Evolutionary conservation across 768 basidiomycete species (phyloP).

Genomic region (Macrolepiota dolichaula): DNA sequence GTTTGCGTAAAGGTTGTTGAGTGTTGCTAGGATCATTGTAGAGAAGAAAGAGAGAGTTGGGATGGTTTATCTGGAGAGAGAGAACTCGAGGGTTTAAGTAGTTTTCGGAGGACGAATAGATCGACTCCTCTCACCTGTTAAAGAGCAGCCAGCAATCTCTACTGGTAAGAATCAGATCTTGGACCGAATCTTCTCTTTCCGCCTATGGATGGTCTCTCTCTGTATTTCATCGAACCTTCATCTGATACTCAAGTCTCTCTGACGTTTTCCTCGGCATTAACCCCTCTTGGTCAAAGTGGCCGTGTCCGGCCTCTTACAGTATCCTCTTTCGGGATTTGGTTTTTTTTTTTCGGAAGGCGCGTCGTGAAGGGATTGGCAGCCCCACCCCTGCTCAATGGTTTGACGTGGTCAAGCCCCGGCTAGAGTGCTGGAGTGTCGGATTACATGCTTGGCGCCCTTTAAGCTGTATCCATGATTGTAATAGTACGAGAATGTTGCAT

Average conservation of each 20-base stretch:
- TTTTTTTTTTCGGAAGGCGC: no score
- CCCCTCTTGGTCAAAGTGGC: background rate
- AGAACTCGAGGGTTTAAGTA: conserved; percentile 1
- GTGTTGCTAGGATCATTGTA: background rate
- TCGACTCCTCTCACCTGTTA: background rate
- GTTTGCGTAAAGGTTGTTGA: background rate
- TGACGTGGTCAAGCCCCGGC: background rate
- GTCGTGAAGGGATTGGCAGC: background rate
- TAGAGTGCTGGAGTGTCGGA: background rate
- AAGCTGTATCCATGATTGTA: background rate
- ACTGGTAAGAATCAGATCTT: background rate
- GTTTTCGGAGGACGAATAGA: background rate
- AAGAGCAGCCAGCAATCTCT: background rate
- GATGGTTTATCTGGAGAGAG: background rate
- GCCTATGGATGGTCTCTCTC: background rate
- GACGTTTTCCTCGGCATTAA: background rate
- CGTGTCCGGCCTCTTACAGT: background rate
- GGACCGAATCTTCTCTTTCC: background rate
- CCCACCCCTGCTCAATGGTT: conserved; percentile 3
- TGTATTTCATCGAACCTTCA: background rate
- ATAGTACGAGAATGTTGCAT: background rate
- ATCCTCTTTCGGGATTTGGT: no score
- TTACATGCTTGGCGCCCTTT: background rate
- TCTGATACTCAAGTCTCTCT: background rate
- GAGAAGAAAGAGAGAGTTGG: background rate